Evolutionary conservation across 1,139 yeast genomes (phyloP).

Genomic region (Geotrichum phurueaensis): DNA sequence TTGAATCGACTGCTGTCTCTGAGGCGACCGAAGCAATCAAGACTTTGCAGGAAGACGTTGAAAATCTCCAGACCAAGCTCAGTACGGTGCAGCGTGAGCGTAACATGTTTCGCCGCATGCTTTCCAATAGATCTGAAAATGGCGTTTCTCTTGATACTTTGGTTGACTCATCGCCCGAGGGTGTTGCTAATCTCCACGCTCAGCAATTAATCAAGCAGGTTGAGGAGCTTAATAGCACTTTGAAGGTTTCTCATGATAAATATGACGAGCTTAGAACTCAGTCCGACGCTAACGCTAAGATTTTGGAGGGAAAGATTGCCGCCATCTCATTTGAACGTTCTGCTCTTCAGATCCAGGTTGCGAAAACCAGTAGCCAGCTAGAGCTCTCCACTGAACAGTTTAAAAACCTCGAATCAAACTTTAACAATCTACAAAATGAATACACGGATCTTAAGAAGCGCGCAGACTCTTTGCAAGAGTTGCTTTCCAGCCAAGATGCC

Average conservation of each 20-base stretch:
- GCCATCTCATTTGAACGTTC: constrained; percentile 45
- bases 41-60: constrained; percentile 58
- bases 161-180: constrained; percentile 17
- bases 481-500: constrained; percentile 47
- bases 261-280: constrained; percentile 40
- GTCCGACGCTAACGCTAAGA: constrained; percentile 39
- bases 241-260: constrained; percentile 35
- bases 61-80: constrained; percentile 45
- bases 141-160: constrained; percentile 19
- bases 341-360: constrained; percentile 42
- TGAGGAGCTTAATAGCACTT: constrained; percentile 33
- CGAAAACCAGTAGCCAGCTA: constrained; percentile 44
- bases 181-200: constrained; percentile 27
- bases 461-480: constrained; percentile 49
- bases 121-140: constrained; percentile 28
- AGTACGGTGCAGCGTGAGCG: constrained; percentile 56
- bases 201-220: constrained; percentile 35
- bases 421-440: constrained; percentile 41
- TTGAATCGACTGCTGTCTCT: constrained; percentile 55
- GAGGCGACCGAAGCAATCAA: constrained; percentile 76
- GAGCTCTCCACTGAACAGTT: constrained; percentile 45
- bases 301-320: constrained; percentile 39
- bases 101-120: constrained; percentile 53
- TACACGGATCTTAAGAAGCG: constrained; percentile 42
- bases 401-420: constrained; percentile 33